Evolutionary conservation across 2,329 filamentous ascomycete genomes (phyloP).

Genomic region (Talaromyces pinophilus): DNA sequence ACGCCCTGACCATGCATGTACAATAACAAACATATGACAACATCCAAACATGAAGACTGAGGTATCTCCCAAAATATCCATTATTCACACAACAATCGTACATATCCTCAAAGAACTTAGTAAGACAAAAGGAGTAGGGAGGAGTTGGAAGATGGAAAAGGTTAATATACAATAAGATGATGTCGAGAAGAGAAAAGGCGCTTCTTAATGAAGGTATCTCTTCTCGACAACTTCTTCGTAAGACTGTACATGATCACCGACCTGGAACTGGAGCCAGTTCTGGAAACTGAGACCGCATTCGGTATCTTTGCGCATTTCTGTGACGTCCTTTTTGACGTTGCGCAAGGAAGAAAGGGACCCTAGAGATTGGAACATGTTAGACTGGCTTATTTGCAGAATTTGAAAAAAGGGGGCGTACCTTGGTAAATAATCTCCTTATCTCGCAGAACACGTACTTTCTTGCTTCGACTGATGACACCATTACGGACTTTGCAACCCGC

Average conservation of each 20-base stretch:
- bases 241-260: slow-evolving; percentile 83
- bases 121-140: background rate
- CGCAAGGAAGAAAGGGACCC: slow-evolving; percentile 80
- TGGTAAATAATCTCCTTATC: slow-evolving; percentile 72
- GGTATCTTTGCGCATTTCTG: slow-evolving; percentile 85
- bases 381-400: too few relatives aligned
- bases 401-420: slow-evolving; percentile 55
- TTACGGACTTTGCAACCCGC: slow-evolving; percentile 88
- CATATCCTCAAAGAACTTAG: background rate
- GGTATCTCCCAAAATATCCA: slow-evolving; percentile 3
- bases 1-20: slow-evolving; percentile 18
- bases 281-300: slow-evolving; percentile 91
- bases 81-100: slow-evolving; percentile 16
- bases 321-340: slow-evolving; percentile 87
- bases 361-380: slow-evolving; percentile 39
- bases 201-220: slow-evolving; percentile 50
- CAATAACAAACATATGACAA: slow-evolving; percentile 15
- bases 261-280: slow-evolving; percentile 72
- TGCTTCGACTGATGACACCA: slow-evolving; percentile 66
- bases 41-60: background rate
- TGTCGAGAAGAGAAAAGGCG: background rate
- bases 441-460: slow-evolving; percentile 71
- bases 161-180: slow-evolving; percentile 7
- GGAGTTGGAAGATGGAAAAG: background rate
- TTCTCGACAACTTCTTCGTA: slow-evolving; percentile 79